phyloP scores from a whole-genome alignment of 106 monocot genomes.

The Triglochin maritima region DNA sequence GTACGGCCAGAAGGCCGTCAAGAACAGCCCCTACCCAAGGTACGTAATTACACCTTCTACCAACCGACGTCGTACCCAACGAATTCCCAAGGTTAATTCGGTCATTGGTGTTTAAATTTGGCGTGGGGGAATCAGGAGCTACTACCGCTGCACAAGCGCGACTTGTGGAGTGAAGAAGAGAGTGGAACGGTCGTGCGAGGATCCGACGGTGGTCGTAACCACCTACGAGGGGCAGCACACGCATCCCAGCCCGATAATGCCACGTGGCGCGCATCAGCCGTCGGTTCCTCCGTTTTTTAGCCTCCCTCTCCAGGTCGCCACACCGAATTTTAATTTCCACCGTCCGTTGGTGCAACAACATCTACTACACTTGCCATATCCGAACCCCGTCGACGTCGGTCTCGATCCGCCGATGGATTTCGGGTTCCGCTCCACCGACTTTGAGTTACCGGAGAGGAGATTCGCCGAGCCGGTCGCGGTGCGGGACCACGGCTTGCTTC shows the following conservation, averaged over 20 bases:
- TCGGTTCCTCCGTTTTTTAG: not conserved
- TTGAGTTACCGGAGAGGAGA: not conserved
- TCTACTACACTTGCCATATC: not conserved
- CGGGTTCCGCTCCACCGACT: not conserved
- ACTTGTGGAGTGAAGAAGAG: constrained; percentile 70
- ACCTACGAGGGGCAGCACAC: constrained; percentile 80
- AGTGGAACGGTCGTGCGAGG: constrained; percentile 53
- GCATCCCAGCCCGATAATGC: constrained; percentile 32
- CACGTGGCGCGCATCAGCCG: constrained; percentile 22
- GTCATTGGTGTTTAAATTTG: not conserved
- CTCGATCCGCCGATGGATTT: not conserved
- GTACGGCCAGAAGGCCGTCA: constrained; percentile 86
- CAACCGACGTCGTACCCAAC: not conserved
- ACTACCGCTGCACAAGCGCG: constrained; percentile 66
- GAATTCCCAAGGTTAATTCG: not conserved
- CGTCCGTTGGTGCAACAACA: not conserved
- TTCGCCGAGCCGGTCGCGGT: not conserved
- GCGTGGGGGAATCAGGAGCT: constrained; percentile 33
- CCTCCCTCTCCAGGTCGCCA: not conserved
- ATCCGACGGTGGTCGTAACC: constrained; percentile 52
- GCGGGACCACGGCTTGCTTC: constrained; percentile 32
- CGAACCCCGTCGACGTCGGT: not conserved
- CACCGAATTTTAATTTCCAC: not conserved
- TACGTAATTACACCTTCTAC: constrained; percentile 8
- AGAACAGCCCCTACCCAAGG: constrained; percentile 75